phyloP scores from a whole-genome alignment of 768 basidiomycete genomes.

The Lactifluus subvellereus region DNA sequence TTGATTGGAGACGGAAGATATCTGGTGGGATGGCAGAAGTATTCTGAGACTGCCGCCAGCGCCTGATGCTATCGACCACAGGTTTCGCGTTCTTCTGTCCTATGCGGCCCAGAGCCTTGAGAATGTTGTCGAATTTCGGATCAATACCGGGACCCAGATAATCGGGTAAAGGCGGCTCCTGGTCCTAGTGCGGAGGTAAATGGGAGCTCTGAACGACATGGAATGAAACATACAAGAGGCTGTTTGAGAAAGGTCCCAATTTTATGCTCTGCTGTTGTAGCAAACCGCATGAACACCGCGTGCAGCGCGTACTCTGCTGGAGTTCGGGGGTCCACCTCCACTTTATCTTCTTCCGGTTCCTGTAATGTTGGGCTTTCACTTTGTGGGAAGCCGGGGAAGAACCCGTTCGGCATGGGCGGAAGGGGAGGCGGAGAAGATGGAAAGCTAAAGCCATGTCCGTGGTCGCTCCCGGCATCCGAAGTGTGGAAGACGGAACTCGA shows the following conservation, averaged over 20 bases:
- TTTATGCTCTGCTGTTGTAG: slow-evolving; percentile 70
- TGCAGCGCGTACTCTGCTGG: slow-evolving; percentile 87
- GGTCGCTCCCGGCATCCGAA: slow-evolving; percentile 70
- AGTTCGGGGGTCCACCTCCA: slow-evolving; percentile 66
- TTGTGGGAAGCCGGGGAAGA: slow-evolving; percentile 36
- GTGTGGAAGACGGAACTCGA: slow-evolving; percentile 66
- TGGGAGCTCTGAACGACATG: background rate
- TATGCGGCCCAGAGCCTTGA: slow-evolving; percentile 80
- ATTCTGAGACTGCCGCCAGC: slow-evolving; percentile 77
- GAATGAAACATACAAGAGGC: slow-evolving; percentile 47
- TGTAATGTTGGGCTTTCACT: slow-evolving; percentile 45
- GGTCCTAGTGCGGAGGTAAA: slow-evolving; percentile 42
- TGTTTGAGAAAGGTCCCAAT: slow-evolving; percentile 70
- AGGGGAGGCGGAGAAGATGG: slow-evolving; percentile 68
- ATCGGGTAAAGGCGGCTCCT: slow-evolving; percentile 58
- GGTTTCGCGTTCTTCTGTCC: slow-evolving; percentile 79
- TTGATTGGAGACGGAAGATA: slow-evolving; percentile 45
- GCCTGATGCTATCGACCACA: slow-evolving; percentile 80
- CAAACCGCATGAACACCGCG: slow-evolving; percentile 84
- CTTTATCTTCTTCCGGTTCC: slow-evolving; percentile 54
- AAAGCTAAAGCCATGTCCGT: slow-evolving; percentile 38
- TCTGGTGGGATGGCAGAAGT: slow-evolving; percentile 48
- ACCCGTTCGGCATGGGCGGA: slow-evolving; percentile 65
- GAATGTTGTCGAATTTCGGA: slow-evolving; percentile 72
- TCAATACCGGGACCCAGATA: slow-evolving; percentile 72